Evolutionary conservation across 352 stramenopile genomes (phyloP), one percentile per base, ranked within the genome.

Genomic region (Phytophthora ramorum): DNA sequence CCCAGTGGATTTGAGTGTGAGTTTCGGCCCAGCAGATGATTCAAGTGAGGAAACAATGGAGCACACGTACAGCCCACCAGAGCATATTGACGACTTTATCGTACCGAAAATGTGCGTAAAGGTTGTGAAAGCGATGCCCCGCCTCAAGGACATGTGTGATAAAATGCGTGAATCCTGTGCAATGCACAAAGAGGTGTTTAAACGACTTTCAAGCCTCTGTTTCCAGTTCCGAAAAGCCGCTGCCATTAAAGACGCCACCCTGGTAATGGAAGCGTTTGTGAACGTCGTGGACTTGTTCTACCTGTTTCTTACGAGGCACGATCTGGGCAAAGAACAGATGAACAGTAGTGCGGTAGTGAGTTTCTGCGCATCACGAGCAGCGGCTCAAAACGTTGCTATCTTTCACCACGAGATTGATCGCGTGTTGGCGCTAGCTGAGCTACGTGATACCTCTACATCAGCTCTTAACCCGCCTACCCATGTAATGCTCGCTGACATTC

Each of bases 331-430:
- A 51, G 38, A 62, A 38, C 59, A 66, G 34, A 48, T 37, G 10
- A 74, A 19, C 22, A 58, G 24, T 37, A 70, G 59, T 45, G 38
- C 7, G 9, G 40, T 71, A 8, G 47, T 40, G 22, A 54, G 35
- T 40, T 74, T 71, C 49, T 70, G 66, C n/a, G 41, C 54, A 56
- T 63, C 66, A 1, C 66, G 66, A 17, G 54, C 54, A 46, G 66
- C 43, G 20, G 44, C 60, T 3, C 60, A 74, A 40, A 58, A 62
- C 7, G n/a, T 67, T 14, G 49, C 51, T 54, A 58, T 56, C 24
- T 71, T 74, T 9, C 66, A 71, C 14, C 61, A 74, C 34, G 63
- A 70, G 40, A 70, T 70, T 49, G 63, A 70, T 56, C 63, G 63
- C 8, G 37, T 70, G 32, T 45, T 71, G 24, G 58, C 63, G 4